phyloP scores from a whole-genome alignment of 306 rosid species.

The Abrus precatorius region DNA sequence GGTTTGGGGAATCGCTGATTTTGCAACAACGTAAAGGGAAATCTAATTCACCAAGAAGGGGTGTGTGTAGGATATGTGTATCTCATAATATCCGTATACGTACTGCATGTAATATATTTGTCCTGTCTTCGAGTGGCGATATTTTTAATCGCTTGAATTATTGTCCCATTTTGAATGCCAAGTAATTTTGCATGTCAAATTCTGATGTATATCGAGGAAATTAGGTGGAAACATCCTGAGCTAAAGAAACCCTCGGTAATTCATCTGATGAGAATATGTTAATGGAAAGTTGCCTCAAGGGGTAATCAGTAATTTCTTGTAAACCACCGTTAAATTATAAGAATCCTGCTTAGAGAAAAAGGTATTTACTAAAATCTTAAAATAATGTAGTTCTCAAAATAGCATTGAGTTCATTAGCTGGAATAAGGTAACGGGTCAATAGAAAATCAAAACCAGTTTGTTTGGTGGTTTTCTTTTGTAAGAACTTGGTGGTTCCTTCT shows the following conservation, averaged over 20 bases:
- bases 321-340: not conserved
- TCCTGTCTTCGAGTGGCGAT: not conserved
- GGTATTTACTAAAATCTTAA: not conserved
- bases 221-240: not conserved
- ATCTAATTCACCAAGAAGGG: not conserved
- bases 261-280: not conserved
- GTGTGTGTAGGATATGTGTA: not conserved
- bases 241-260: not conserved
- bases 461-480: not conserved
- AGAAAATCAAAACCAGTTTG: not conserved
- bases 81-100: not conserved
- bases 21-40: slow-evolving; percentile 27
- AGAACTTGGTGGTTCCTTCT: not conserved
- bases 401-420: not conserved
- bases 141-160: not conserved
- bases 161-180: not conserved
- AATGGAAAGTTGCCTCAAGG: not conserved
- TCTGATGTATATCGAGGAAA: not conserved
- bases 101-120: slow-evolving; percentile 8
- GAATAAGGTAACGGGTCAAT: not conserved
- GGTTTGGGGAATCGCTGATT: slow-evolving; percentile 29
- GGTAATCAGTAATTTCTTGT: not conserved
- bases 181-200: not conserved
- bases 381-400: not conserved
- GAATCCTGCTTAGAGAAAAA: not conserved